These are phyloP conservation scores for Elongisporangium prolatum DNA, from an alignment of 352 stramenopile species.

Conservation along the genomic window DNA sequence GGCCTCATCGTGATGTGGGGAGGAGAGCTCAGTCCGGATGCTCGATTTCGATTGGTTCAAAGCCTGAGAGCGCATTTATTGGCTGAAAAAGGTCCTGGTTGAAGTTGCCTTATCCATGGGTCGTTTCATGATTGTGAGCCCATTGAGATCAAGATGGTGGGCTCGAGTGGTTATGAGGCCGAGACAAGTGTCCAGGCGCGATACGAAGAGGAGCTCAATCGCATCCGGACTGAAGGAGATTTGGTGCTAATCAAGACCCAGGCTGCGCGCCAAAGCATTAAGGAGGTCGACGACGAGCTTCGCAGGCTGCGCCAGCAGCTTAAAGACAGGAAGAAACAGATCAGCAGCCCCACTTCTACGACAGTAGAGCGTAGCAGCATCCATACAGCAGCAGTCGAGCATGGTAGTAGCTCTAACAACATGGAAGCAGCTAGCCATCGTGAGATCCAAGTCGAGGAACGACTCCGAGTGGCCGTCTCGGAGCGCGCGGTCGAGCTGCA, in stretches of 20 bases:
- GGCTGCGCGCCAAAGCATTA: conserved; percentile 89
- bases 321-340: conserved; percentile 80
- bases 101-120: not conserved
- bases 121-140: not conserved
- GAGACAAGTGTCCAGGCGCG: conserved; percentile 5
- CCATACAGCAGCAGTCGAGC: not conserved
- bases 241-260: conserved; percentile 56
- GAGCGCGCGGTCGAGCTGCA: conserved; percentile 53
- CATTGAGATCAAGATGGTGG: not conserved
- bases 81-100: not conserved
- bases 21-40: not conserved
- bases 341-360: conserved; percentile 34
- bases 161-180: not conserved
- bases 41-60: not conserved
- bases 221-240: conserved; percentile 70
- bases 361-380: not conserved
- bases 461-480: conserved; percentile 38
- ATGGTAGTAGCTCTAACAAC: not conserved
- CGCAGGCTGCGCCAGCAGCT: conserved; percentile 82
- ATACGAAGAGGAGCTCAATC: conserved; percentile 85
- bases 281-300: conserved; percentile 79
- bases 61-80: not conserved
- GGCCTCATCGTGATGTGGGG: not conserved
- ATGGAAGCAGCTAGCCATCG: conserved; percentile 14
- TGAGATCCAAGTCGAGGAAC: conserved; percentile 76